Conservation (phyloP, 208 protist species). For the Leishmania arabica region DNA sequence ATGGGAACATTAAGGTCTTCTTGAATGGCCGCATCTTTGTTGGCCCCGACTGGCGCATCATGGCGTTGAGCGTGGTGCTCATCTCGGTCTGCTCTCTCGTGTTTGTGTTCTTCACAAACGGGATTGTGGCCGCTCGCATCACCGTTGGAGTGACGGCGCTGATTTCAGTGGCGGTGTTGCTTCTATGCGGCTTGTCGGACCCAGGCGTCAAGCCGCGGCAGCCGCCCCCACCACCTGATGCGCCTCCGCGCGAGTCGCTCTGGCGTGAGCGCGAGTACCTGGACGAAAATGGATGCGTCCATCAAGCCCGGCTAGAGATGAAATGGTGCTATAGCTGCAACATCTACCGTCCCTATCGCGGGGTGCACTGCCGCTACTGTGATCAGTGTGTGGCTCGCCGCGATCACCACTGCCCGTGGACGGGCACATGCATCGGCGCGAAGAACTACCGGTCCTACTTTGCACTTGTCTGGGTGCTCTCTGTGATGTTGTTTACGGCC, state of each 20-base stretch:
- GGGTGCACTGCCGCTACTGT: slow-evolving; percentile 88
- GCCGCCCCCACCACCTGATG: slow-evolving; percentile 31
- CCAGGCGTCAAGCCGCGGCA: slow-evolving; percentile 62
- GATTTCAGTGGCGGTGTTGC: slow-evolving; percentile 35
- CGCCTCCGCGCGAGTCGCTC: slow-evolving; percentile 41
- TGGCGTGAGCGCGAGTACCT: slow-evolving; percentile 37
- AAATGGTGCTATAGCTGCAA: slow-evolving; percentile 91
- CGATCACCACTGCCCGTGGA: slow-evolving; percentile 95
- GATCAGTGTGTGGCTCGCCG: slow-evolving; percentile 83
- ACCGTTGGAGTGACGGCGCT: slow-evolving; percentile 38
- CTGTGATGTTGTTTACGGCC: slow-evolving; percentile 39
- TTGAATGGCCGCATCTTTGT: slow-evolving; percentile 51
- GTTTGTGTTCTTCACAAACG: slow-evolving; percentile 55
- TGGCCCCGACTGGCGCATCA: slow-evolving; percentile 61
- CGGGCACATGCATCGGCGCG: slow-evolving; percentile 88
- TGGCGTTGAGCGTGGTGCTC: slow-evolving; percentile 39
- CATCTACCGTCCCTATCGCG: slow-evolving; percentile 74
- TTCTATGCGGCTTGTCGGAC: slow-evolving; percentile 48
- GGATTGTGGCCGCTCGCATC: slow-evolving; percentile 38
- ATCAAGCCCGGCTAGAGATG: slow-evolving; percentile 35
- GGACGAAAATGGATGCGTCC: slow-evolving; percentile 27
- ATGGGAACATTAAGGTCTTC: slow-evolving; percentile 53
- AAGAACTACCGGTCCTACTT: slow-evolving; percentile 87
- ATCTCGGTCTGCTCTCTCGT: slow-evolving; percentile 44
- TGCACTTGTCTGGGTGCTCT: slow-evolving; percentile 57